Conservation (phyloP, 2,329 filamentous ascomycete species). For the Monilinia fructicola region DNA sequence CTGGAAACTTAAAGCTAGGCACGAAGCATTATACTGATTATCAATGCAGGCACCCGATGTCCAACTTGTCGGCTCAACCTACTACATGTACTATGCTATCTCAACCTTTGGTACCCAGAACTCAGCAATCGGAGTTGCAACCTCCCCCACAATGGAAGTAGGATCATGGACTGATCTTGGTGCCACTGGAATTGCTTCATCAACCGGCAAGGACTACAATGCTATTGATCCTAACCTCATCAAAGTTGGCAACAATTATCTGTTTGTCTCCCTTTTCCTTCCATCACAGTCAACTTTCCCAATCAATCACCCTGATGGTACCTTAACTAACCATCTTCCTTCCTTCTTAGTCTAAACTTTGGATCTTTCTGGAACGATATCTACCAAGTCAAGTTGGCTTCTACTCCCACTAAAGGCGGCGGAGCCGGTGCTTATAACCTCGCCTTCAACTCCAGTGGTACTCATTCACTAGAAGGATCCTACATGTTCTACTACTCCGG, state of each 20-base stretch:
- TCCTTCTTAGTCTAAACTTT: constrained; percentile 50
- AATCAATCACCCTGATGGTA: not conserved
- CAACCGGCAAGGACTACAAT: constrained; percentile 50
- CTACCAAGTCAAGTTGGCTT: constrained; percentile 56
- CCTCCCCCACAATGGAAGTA: constrained; percentile 47
- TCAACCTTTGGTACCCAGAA: constrained; percentile 54
- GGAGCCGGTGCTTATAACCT: constrained; percentile 47
- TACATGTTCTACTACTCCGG: constrained; percentile 53
- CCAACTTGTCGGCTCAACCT: constrained; percentile 53
- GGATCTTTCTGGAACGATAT: constrained; percentile 69
- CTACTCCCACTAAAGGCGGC: constrained; percentile 38
- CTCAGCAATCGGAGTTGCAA: constrained; percentile 53
- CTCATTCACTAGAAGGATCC: constrained; percentile 56
- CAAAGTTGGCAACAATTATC: constrained; percentile 45
- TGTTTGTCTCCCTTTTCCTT: constrained; percentile 27
- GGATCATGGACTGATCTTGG: constrained; percentile 62
- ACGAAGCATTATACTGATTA: not conserved
- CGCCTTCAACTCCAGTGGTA: constrained; percentile 52
- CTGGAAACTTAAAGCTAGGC: not conserved
- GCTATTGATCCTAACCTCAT: constrained; percentile 61
- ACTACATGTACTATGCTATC: constrained; percentile 63
- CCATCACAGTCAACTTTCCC: too few relatives aligned
- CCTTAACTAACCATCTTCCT: not conserved
- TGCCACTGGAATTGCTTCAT: constrained; percentile 51
- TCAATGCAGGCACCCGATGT: constrained; percentile 60